These are phyloP conservation scores for Pulveroboletus frians DNA, from an alignment of 768 basidiomycete species.

Conservation along the genomic window DNA sequence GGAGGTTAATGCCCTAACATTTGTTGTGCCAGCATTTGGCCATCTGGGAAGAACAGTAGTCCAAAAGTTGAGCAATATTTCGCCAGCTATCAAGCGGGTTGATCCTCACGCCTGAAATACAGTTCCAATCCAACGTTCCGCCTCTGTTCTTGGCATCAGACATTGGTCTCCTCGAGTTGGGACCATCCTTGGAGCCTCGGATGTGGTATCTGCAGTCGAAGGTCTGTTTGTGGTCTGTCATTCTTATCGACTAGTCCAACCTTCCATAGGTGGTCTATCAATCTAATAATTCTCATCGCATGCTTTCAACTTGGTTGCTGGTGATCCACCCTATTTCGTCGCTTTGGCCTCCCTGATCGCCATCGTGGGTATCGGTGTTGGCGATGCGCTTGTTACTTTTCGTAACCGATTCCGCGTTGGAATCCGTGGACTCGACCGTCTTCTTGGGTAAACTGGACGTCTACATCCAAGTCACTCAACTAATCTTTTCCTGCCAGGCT, in stretches of 20 bases:
- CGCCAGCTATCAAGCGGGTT: slow-evolving; percentile 38
- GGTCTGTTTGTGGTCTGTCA: slow-evolving; percentile 22
- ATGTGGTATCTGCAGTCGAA: slow-evolving; percentile 49
- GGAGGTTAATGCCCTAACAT: background rate
- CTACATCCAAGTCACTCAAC: background rate
- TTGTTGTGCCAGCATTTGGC: slow-evolving; percentile 34
- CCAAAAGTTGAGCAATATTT: background rate
- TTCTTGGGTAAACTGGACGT: slow-evolving; percentile 37
- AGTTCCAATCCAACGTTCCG: slow-evolving; percentile 45
- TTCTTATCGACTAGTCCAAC: background rate
- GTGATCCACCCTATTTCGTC: slow-evolving; percentile 42
- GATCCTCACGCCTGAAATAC: slow-evolving; percentile 44
- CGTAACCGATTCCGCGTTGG: background rate
- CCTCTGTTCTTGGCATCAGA: slow-evolving; percentile 49
- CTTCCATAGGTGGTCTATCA: slow-evolving; percentile 43
- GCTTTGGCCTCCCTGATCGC: slow-evolving; percentile 45
- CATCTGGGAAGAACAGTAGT: background rate
- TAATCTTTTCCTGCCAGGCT: slow-evolving; percentile 34
- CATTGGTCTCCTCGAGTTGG: slow-evolving; percentile 50
- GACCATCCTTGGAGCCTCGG: slow-evolving; percentile 45
- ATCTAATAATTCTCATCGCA: slow-evolving; percentile 49
- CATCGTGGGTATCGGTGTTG: slow-evolving; percentile 43
- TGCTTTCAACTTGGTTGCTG: slow-evolving; percentile 49
- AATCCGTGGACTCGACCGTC: slow-evolving; percentile 50
- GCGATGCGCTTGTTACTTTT: slow-evolving; percentile 29